A percentile compares a stretch with the other conserved stretches of the same genome.
These are phyloP conservation scores for Cercophora samala DNA, from an alignment of 495 filamentous ascomycete genomes.

Conservation along the genomic window DNA sequence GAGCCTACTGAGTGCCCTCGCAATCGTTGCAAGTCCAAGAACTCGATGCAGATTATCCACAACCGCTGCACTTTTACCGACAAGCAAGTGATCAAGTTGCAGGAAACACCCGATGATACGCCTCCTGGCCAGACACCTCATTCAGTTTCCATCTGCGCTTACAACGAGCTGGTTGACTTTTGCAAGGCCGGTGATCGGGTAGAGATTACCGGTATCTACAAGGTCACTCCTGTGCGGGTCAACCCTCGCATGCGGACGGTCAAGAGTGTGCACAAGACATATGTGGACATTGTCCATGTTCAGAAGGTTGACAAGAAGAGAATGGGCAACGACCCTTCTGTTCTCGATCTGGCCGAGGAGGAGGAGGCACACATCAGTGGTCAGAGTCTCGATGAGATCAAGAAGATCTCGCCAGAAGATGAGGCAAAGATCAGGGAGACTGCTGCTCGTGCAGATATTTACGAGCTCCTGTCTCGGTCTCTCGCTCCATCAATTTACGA, in stretches of 20 bases:
- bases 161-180: conserved; percentile 94
- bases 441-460: conserved; percentile 79
- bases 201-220: conserved; percentile 94
- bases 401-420: conserved; percentile 85
- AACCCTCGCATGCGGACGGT: conserved; percentile 89
- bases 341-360: conserved; percentile 55
- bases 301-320: conserved; percentile 95
- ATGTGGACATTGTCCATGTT: conserved; percentile 90
- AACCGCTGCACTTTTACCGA: conserved; percentile 94
- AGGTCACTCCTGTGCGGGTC: conserved; percentile 89
- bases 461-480: conserved; percentile 88
- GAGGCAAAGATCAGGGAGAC: conserved; percentile 84
- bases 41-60: conserved; percentile 98
- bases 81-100: conserved; percentile 98
- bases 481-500: conserved; percentile 95
- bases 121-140: conserved; percentile 98
- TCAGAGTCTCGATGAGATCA: conserved; percentile 72
- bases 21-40: conserved; percentile 73
- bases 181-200: conserved; percentile 97
- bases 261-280: conserved; percentile 96
- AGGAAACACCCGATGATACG: conserved; percentile 93
- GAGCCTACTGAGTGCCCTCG: conserved; percentile 91
- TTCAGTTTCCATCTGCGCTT: conserved; percentile 93
- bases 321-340: conserved; percentile 86
- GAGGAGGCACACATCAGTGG: conserved; percentile 81